Base-by-base conservation (phyloP, 345 rosid species). In the Eucalyptus marginata region DNA sequence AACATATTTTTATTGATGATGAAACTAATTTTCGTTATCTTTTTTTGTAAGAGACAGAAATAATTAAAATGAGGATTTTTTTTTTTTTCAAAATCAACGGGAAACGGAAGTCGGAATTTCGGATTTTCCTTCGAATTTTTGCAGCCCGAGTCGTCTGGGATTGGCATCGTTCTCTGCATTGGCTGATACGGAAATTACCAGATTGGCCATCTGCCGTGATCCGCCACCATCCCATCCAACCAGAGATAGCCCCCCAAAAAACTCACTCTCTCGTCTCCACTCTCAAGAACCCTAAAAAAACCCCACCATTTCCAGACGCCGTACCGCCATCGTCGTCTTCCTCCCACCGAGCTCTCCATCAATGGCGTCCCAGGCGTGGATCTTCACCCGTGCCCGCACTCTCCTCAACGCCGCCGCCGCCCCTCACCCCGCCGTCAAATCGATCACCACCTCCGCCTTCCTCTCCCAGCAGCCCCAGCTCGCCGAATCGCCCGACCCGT, bases 381-480 rank as follows among this genome's bases (percentile, higher is more conserved):
- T 95, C 89, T 89, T 95, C 12, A 33, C 93, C 56, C 92, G 92
- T 47, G 89, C 89, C 89, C 91, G 94, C 58, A 24, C 56, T 1
- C 88, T 93, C 89, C 68, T 89, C 88, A 92, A 90, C 91, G 91
- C 92, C 90, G 91, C 11, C 90, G 88, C 91, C 91, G 16, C 84
- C 29, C 49, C 49, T n/a, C 13, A 92, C 24, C 89, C 83, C 88
- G 87, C 92, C 95, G 93, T 40, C 83, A 18, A 36, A 56, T 58
- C 92, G 87, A 94, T 97, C 88, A 93, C 98, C 91, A 92, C 96
- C 18, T 93, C 95, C 91, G 86, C 95, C 31, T 93, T 89, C 92
- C 96, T 96, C 58, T 95, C 91, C 29, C 99, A 97, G 90, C 94
- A 95, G 87, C 94, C 98, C 24, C 95, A 94, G 89, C 96, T 94